Evolutionary conservation across 129 eudicot genomes (phyloP), one percentile per base, ranked within the genome.

Genomic region (Ambrosia artemisiifolia): DNA sequence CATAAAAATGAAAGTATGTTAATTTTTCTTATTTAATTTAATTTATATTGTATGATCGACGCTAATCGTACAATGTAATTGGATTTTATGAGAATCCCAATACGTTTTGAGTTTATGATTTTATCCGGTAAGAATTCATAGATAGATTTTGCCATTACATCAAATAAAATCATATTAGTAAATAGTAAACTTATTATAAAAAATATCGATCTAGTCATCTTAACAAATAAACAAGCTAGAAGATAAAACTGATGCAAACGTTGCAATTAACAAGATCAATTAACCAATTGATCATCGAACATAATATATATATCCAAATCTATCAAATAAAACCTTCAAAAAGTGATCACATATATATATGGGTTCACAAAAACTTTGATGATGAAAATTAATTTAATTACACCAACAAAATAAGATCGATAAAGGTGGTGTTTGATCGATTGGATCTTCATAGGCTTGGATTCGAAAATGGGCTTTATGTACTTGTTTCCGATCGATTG

Each of bases 391-490:
- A n/a, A n/a, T n/a, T n/a, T n/a, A n/a, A n/a, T 60, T 14, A 32
- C 65, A 60, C 43, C 40, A 60, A 0, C 43, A 60, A 60, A 60
- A 33, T 33, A 24, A 24, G 13, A 56, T 44, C 7, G 7, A 60
- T 12, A 17, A 60, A 60, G 65, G 65, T 60, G 12, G 11, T 48
- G 1, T 13, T n/a, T 32, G 43, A 32, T 33, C n/a, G 10, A 60
- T 60, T 1, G 36, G 7, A 11, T 57, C 17, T 53, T 56, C 35
- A 56, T 56, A 2, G 3, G 36, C 10, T n/a, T n/a, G n/a, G n/a
- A n/a, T n/a, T n/a, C n/a, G n/a, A n/a, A n/a, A n/a, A n/a, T 19
- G 20, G 34, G 40, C 67, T 73, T 73, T 44, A 32, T 65, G 59
- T 63, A 75, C 59, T 75, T 38, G 47, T 61, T 47, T 20, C 48